Evolutionary conservation across 2,329 filamentous ascomycete genomes (phyloP), one percentile per base, ranked within the genome.

Genomic region (Metarhizium album): DNA sequence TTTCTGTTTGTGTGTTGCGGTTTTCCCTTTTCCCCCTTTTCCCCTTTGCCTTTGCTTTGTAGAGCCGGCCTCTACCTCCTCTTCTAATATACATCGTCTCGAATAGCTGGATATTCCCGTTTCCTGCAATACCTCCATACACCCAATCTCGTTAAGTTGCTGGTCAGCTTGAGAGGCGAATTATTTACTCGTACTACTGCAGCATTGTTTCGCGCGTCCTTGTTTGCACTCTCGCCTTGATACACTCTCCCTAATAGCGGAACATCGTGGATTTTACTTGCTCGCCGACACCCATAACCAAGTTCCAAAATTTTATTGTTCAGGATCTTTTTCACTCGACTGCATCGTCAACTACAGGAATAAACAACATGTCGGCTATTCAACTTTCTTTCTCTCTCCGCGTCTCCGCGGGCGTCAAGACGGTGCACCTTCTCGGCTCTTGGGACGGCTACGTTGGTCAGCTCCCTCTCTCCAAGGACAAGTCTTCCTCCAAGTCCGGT

Each of bases 391-490:
- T 97, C 76, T 85, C 86, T 70, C 87, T 97, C 70, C 89, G 90
- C 76, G 94, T 94, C 70, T 95, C 90, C 67, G 83, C 88, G 67
- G 89, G 90, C 74, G 89, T 94, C 80, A 95, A 96, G 83, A 91
- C 90, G 65, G 91, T 95, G 67, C 91, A 97, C 69, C 80, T 98
- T 60, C 86, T 97, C 73, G 91, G 91, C 65, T 97, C 91, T 60
- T 98, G 91, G 91, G 93, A 98, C 78, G 87, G 87, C 78, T 98
- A 98, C 80, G 78, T 81, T 61, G 88, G 89, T 60, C 91, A 96
- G 73, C 87, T 96, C 63, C 91, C 91, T 51, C 86, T 97, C 62
- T 89, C 90, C 73, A 90, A 90, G 76, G 89, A 95, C 70, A 83
- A 81, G 74, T 73, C 76, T 65, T 80, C 85, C 46, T 84, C 84